phyloP scores from a whole-genome alignment of 768 basidiomycete species.

The Coprinopsis marcescibilis region DNA sequence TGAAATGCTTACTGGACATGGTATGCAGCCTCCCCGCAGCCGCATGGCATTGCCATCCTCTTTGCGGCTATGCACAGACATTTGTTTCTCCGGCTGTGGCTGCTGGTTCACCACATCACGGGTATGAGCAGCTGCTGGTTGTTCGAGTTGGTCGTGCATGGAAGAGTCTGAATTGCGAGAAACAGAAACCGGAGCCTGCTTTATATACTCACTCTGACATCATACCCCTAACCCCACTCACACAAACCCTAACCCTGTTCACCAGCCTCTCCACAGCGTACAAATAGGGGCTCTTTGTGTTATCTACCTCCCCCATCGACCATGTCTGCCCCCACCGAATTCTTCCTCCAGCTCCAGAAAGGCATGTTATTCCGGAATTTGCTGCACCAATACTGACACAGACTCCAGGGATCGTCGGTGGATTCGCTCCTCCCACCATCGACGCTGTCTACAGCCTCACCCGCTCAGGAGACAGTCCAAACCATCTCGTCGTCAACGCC shows the following conservation, averaged over 20 bases:
- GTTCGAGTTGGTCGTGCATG: not conserved
- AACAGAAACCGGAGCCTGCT: not conserved
- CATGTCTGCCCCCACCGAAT: slow-evolving; percentile 46
- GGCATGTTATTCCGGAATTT: slow-evolving; percentile 33
- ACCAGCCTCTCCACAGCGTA: not conserved
- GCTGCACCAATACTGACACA: not conserved
- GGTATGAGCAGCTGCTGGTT: not conserved
- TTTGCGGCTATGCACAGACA: not conserved
- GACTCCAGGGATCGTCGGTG: slow-evolving; percentile 62
- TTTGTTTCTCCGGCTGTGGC: not conserved
- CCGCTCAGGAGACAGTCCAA: slow-evolving; percentile 25
- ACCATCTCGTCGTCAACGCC: slow-evolving; percentile 40
- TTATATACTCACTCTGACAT: slow-evolving; percentile 1
- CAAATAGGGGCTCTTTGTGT: not conserved
- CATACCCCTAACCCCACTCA: no score
- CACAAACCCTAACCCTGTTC: slow-evolving; percentile 1
- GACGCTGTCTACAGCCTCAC: slow-evolving; percentile 49
- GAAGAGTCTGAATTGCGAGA: not conserved
- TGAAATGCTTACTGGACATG: slow-evolving; percentile 18
- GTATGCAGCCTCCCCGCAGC: slow-evolving; percentile 24
- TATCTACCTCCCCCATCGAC: slow-evolving; percentile 15
- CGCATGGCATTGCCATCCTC: slow-evolving; percentile 2
- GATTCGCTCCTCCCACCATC: slow-evolving; percentile 67
- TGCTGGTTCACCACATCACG: not conserved
- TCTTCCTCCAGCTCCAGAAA: slow-evolving; percentile 54